Percentiles rank a stretch among this genome's conserved stretches.
phyloP scores from a whole-genome alignment of 352 stramenopile genomes.

The Pythium scleroteichum region DNA sequence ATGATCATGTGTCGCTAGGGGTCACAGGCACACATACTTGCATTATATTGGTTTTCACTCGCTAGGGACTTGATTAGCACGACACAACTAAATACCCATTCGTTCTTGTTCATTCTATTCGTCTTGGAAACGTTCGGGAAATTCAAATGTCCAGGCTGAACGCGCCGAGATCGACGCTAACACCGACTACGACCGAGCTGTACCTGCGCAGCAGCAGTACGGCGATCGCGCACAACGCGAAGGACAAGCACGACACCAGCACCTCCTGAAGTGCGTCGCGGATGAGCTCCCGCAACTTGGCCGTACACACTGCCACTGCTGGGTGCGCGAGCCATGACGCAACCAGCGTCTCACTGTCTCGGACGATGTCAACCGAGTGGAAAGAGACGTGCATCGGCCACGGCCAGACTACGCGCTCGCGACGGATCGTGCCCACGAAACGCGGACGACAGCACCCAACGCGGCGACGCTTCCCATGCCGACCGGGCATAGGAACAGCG shows the following conservation, averaged over 20 bases:
- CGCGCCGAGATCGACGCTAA: slow-evolving; percentile 31
- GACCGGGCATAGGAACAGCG: neutral
- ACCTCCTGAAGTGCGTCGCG: slow-evolving; percentile 28
- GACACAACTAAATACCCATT: too few relatives aligned
- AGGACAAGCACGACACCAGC: slow-evolving; percentile 29
- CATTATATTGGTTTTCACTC: neutral
- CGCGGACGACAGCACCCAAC: neutral
- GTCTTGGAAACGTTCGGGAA: neutral
- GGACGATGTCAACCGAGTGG: neutral
- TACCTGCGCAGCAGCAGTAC: slow-evolving; percentile 26
- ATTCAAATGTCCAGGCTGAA: slow-evolving; percentile 31
- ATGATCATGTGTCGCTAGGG: slow-evolving; percentile 31
- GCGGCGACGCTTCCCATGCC: slow-evolving; percentile 12
- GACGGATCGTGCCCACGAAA: neutral
- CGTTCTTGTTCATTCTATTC: neutral
- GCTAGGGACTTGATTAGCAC: too few relatives aligned
- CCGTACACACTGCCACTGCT: neutral
- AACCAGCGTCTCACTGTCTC: slow-evolving; percentile 4
- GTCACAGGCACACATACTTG: neutral
- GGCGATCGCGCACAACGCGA: slow-evolving; percentile 23
- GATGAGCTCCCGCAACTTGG: slow-evolving; percentile 12
- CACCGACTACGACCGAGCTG: slow-evolving; percentile 29
- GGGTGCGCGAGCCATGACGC: slow-evolving; percentile 12
- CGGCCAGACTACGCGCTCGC: slow-evolving; percentile 11
- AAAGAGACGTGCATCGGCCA: slow-evolving; percentile 17